Evolutionary conservation across 805 yeast genomes (phyloP), one percentile per base, ranked within the genome.

Genomic region (Wickerhamomyces strasburgensis): DNA sequence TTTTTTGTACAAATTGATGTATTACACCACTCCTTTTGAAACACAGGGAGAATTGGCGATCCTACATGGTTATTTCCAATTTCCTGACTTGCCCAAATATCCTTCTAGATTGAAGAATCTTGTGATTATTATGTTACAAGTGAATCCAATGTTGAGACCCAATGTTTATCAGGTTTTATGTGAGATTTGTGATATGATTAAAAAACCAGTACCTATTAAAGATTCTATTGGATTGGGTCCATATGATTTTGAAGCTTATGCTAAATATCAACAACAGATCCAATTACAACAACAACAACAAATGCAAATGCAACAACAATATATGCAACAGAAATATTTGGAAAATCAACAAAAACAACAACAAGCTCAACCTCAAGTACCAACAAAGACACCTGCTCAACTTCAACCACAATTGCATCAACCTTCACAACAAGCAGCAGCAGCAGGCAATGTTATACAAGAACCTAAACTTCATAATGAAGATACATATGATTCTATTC

Each of bases 21-120:
- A 84, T 62, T 90, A 86, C 60, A 89, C 84, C 1, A 90, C 98
- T 1, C 98, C 98, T 2, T 90, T 93, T 59, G 98, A 90, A 61
- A 46, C 63, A 31, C 80, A 83, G 29, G 86, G 87, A 27, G 95
- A 86, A 47, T 70, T 86, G 50, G 95, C 95, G 5, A 85, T 90
- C 29, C 64, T 89, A 38, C 90, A 84, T 62, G 86, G 95, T 5
- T 75, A 80, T 29, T 89, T 79, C 61, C 80, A 74, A 40, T 85
- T 89, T 49, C 94, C 90, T 2, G 64, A 72, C 2, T 55, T 60
- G 6, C 96, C 96, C 3, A 65, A 59, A 13, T 88, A 74, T 52
- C 78, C 95, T 0, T 75, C 80, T 11, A 78, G 80, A 36, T 61
- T 93, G 45, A 83, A 80, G 52, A 80, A 80, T 52, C 66, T 93